These are phyloP conservation scores for Bryoglossum gracile DNA, from an alignment of 495 filamentous ascomycete species.

Conservation along the genomic window DNA sequence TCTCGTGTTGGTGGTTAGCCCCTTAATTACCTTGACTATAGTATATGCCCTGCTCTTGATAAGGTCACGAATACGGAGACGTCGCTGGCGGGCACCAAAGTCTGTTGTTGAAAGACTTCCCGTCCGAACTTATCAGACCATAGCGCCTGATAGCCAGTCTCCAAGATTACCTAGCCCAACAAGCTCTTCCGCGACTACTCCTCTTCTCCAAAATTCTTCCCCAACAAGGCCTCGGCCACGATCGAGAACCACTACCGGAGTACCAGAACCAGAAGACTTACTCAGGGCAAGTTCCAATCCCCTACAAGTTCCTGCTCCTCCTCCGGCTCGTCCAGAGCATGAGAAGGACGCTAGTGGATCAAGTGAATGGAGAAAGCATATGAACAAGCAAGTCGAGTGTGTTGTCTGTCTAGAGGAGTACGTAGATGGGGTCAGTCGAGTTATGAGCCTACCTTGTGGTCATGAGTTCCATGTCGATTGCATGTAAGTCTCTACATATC, in stretches of 20 bases:
- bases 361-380: constrained; percentile 72
- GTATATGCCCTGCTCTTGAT: constrained; percentile 87
- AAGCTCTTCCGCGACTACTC: constrained; percentile 64
- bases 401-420: constrained; percentile 99
- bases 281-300: constrained; percentile 19
- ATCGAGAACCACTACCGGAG: constrained; percentile 57
- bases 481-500: constrained; percentile 70
- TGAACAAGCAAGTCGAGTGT: constrained; percentile 82
- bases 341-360: constrained; percentile 44
- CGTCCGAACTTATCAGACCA: constrained; percentile 87
- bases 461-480: constrained; percentile 97
- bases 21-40: constrained; percentile 82
- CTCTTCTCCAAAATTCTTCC: constrained; percentile 48
- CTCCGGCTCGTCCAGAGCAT: constrained; percentile 14
- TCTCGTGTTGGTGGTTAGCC: constrained; percentile 85
- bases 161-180: constrained; percentile 45
- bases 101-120: constrained; percentile 92
- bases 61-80: constrained; percentile 79
- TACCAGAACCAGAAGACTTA: constrained; percentile 35
- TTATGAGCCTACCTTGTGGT: constrained; percentile 98
- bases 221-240: constrained; percentile 49
- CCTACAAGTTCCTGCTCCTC: constrained; percentile 17
- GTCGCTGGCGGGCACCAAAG: constrained; percentile 93
- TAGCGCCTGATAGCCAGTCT: constrained; percentile 51
- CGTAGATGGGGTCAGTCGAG: constrained; percentile 83